Conservation (phyloP, 1,139 yeast species). For the Geotrichum cucujoidarum region DNA sequence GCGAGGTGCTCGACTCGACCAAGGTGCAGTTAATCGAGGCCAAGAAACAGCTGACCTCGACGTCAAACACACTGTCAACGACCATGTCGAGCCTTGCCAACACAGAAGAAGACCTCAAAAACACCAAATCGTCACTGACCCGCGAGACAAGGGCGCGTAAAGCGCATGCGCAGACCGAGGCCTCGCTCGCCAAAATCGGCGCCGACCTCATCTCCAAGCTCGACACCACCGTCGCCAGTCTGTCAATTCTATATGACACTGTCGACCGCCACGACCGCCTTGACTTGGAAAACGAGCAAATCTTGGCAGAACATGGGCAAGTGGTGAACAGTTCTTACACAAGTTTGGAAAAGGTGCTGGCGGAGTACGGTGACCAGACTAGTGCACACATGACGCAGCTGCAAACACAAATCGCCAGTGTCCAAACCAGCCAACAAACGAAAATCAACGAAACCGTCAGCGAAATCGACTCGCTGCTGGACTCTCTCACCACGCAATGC, state of each 20-base stretch:
- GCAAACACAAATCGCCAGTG: slow-evolving; percentile 5
- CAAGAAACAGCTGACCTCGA: slow-evolving; percentile 29
- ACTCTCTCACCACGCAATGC: slow-evolving; percentile 19
- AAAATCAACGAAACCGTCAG: slow-evolving; percentile 21
- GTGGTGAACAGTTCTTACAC: slow-evolving; percentile 10
- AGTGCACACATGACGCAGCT: slow-evolving; percentile 5
- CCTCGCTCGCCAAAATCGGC: slow-evolving; percentile 31
- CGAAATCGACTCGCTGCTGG: slow-evolving; percentile 20
- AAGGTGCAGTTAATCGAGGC: slow-evolving; percentile 28
- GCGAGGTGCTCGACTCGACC: slow-evolving; percentile 33
- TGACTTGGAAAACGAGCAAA: slow-evolving; percentile 22
- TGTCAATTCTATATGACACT: slow-evolving; percentile 27
- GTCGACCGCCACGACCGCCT: slow-evolving; percentile 24
- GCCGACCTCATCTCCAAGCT: slow-evolving; percentile 29
- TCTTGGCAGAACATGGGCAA: slow-evolving; percentile 21
- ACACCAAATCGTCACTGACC: slow-evolving; percentile 26
- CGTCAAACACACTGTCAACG: slow-evolving; percentile 21
- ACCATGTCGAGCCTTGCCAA: slow-evolving; percentile 23
- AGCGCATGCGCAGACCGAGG: slow-evolving; percentile 35
- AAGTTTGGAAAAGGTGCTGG: slow-evolving; percentile 20
- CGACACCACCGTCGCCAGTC: slow-evolving; percentile 30
- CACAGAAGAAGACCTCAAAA: slow-evolving; percentile 24
- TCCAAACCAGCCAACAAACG: slow-evolving; percentile 22
- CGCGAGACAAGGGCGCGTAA: slow-evolving; percentile 29
- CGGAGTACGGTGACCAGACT: slow-evolving; percentile 9